phyloP scores from a whole-genome alignment of 257 asterid species.

The Scutellaria baicalensis region DNA sequence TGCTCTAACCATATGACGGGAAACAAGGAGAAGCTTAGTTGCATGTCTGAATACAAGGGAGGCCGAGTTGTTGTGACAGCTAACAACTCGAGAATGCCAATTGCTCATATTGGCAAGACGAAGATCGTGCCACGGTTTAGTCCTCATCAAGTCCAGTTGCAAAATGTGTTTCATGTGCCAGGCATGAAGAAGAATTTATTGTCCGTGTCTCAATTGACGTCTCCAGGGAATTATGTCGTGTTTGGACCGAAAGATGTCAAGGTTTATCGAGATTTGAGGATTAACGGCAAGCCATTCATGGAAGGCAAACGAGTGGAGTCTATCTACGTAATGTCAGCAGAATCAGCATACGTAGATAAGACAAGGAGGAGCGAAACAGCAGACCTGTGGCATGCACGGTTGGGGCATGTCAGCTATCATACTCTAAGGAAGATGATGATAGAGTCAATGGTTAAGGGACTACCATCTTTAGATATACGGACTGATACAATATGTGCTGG shows the following conservation, averaged over 20 bases:
- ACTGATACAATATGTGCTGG: neutral
- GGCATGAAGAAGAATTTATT: neutral
- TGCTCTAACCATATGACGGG: neutral
- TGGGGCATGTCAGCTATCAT: constrained; percentile 12
- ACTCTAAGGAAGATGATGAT: constrained; percentile 15
- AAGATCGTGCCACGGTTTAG: neutral
- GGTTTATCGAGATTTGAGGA: neutral
- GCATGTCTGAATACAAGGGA: neutral
- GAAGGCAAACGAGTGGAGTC: constrained; percentile 6
- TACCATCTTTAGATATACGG: constrained; percentile 2
- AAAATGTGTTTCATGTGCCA: neutral
- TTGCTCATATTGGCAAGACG: too few relatives aligned
- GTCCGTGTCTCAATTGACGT: neutral
- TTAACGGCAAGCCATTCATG: neutral
- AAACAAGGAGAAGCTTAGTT: neutral
- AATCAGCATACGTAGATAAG: constrained; percentile 18
- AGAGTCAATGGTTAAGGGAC: neutral
- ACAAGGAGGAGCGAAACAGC: too few relatives aligned
- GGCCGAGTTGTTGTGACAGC: too few relatives aligned
- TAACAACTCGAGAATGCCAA: neutral
- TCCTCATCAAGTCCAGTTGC: neutral
- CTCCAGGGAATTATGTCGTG: neutral
- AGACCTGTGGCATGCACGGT: constrained; percentile 12
- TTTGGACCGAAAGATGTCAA: too few relatives aligned
- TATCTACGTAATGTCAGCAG: neutral